Base-by-base conservation (phyloP, 1,284 basidiomycete species). In the Boletus semigastroideus region DNA sequence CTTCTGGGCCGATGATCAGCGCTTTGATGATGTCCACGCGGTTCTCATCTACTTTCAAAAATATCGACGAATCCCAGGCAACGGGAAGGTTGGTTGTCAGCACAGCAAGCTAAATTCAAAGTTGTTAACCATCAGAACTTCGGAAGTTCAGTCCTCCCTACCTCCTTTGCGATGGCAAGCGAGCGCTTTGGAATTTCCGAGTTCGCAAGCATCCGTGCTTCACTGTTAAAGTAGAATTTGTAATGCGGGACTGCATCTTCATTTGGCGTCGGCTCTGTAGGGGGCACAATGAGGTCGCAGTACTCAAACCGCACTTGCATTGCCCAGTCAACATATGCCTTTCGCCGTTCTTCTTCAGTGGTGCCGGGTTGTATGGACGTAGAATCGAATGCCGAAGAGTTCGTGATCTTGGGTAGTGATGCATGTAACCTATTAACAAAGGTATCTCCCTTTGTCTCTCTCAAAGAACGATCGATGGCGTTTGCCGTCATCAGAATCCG, bases 1-100 rank as follows among this genome's bases (percentile, higher is more conserved):
- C 92, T 72, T 92, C 89, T 20, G 93, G 93, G 3, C 92, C 92
- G 28, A 90, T 91, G 58, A 95, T 94, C 52, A 90, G 73, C 3
- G 90, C 91, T 66, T 95, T 96, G 71, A 95, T 91, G 40, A 94
- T 80, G 66, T 95, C 93, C 5, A 94, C 92, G 31, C 93, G 83
- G 16, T 82, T 84, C 71, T 94, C 90, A 62, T 93, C 90, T 10
- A 92, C 90, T 48, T 87, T 81, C 48, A 95, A 70, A 73, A 94
- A 94, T 59, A 96, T 86, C 1, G 91, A 92, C 5, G 92, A 94
- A 63, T 91, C 83, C 90, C 91, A 95, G 5, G 89, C 86, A 7
- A 92, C 85, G 19, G 94, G 94, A 17, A 96, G 72, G 63, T 92
- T 94, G 16, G 90, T 93, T 1, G 92, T 92, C 37, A 96, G 78